phyloP scores from a whole-genome alignment of 371 early-diverging fungal genomes.

The Mortierella sp. region DNA sequence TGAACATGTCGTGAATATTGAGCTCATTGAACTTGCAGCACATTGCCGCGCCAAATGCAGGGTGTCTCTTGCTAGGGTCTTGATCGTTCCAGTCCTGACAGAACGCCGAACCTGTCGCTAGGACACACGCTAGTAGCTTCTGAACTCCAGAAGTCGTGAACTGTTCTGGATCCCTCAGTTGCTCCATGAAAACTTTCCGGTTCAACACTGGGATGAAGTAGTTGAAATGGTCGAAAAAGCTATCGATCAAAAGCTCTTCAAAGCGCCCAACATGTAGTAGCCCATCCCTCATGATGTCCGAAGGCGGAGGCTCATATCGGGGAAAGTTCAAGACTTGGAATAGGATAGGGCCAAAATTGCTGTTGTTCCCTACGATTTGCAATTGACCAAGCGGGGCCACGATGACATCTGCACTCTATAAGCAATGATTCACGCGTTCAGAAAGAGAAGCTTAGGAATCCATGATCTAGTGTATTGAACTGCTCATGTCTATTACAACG shows the following conservation, averaged over 20 bases:
- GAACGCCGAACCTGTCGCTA: conserved; percentile 46
- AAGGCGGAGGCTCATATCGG: conserved; percentile 37
- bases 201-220: conserved; percentile 43
- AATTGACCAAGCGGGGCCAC: conserved; percentile 37
- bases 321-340: conserved; percentile 50
- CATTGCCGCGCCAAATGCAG: conserved; percentile 39
- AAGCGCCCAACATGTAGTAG: conserved; percentile 11
- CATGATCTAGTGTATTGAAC: too few species aligned
- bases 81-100: conserved; percentile 36
- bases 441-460: too few species aligned
- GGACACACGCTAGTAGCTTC: conserved; percentile 43
- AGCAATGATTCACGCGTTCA: background rate
- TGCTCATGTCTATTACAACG: too few species aligned
- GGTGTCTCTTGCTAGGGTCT: conserved; percentile 28
- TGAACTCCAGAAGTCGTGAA: conserved; percentile 19
- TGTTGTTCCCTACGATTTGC: conserved; percentile 41
- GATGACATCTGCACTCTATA: conserved; percentile 38
- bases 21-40: conserved; percentile 36
- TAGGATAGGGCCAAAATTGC: conserved; percentile 46
- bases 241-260: conserved; percentile 42
- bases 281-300: conserved; percentile 34
- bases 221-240: conserved; percentile 50
- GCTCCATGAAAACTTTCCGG: conserved; percentile 37
- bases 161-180: conserved; percentile 18
- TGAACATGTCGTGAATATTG: conserved; percentile 41